Base-by-base conservation (phyloP, 1,139 yeast genomes). In the Waltiozyma sp. region DNA sequence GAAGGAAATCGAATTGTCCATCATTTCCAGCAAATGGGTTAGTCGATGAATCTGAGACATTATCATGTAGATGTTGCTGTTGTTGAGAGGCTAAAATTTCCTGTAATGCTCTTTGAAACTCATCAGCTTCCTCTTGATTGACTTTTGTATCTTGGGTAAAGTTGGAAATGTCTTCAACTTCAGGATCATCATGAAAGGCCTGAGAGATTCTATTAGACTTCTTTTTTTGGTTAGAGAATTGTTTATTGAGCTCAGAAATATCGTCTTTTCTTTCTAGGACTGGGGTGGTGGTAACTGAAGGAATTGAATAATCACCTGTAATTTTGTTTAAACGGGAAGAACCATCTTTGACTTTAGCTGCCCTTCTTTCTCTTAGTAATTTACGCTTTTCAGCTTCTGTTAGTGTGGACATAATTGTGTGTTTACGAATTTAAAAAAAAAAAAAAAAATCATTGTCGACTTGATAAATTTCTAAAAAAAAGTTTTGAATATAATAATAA, bases 351-450 rank as follows among this genome's bases (percentile, higher is more conserved):
- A 82, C 72, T 59, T 80, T 81, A 50, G 84, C 82, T 41, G 77
- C 81, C 52, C 89, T 69, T 56, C 87, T 71, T 56, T 82, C 88
- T 47, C 88, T 70, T 36, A 81, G 62, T 26, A 78, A 54, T 45
- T 69, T 66, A 53, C 80, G 73, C 62, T 76, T 80, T 54, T 82
- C 89, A 38, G 77, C 81, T 5, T 79, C 82, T 28, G 73, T 18
- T 19, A 35, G 16, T 16, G 19, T 13, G 14, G 23, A 18, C 37
- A 35, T 35, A 10, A 13, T 26, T 11, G n/a, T 14, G 18, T 15
- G 7, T n/a, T 31, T 13, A 10, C n/a, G 34, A n/a, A 28, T 28
- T 14, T n/a, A n/a, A n/a, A n/a, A n/a, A n/a, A n/a, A n/a, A n/a
- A n/a, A n/a, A n/a, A n/a, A n/a, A n/a, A n/a, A n/a, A n/a, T n/a